Base-by-base conservation (phyloP, 1,284 basidiomycete genomes). In the Caloboletus firmus region DNA sequence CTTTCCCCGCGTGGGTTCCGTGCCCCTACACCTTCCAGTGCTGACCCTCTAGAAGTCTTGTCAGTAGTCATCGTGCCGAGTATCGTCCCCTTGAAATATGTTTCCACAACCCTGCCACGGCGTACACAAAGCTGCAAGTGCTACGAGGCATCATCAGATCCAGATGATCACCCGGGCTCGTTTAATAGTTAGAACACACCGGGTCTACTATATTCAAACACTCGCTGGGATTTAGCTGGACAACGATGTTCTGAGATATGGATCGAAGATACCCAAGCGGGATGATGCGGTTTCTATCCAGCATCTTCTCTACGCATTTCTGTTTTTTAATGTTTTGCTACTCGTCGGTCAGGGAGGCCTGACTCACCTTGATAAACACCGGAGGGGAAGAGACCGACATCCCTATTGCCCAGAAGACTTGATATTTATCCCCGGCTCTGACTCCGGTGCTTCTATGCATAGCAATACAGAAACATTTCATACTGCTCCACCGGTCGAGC, bases 101-200 rank as follows among this genome's bases (percentile, higher is more conserved):
- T 92, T 36, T 87, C 88, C 3, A 90, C 89, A 2, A 89, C 88
- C 2, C 75, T 92, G n/a, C n/a, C n/a, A n/a, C 0, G 89, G 89
- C 2, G 83, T 85, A 11, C 89, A 92, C 64, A 92, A 92, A 69
- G 83, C 84, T 63, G 87, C 89, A 70, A 58, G 84, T 75, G 9
- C 40, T 43, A 48, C 17, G 30, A 43, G 18, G 10, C 28, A 35
- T 37, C 9, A 32, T 36, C 18, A 26, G 30, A 43, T 34, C 12
- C 41, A 32, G 34, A 28, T 20, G 31, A 55, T 54, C 13, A 40
- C 28, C 34, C 55, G 22, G 51, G 35, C 24, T 54, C 20, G 30
- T 49, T 40, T 4, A 50, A 37, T 51, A 89, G 87, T 73, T 91
- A 55, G 89, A 91, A 63, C 82, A 88, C 67, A 82, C 83, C 1